Evolutionary conservation across 345 rosid species (phyloP), one percentile per base, ranked within the genome.

Genomic region (Theobroma cacao): DNA sequence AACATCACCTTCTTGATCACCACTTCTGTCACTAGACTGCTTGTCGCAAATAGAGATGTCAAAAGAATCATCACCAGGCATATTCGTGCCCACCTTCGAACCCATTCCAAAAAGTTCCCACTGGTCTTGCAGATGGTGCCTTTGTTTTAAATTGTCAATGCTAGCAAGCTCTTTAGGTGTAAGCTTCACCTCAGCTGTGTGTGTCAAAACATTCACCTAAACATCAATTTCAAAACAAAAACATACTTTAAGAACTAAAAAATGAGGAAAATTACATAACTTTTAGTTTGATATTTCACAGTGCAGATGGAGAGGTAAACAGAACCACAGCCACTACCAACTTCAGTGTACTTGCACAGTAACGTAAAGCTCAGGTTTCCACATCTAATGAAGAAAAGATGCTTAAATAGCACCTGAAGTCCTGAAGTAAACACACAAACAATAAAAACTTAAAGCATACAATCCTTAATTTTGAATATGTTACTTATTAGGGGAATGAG

Each of bases 201-300:
- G 93, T 20, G 86, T 86, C 75, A 91, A 77, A 69, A 91, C 82
- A 82, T 91, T 87, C 59, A 91, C 93, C 95, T 91, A 81, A 74
- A 43, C 62, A 34, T 41, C 31, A 41, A 73, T 76, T 56, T 38
- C 24, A 67, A 67, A 67, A 66, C 50, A 52, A 18, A 38, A 52
- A 74, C 8, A 33, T 0, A 50, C 28, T 47, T 34, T 40, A 56
- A 38, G 26, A 58, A 26, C 77, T 67, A 58, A 7, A 15, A 15
- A 58, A 74, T 26, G 26, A 71, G 2, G 28, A 67, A 62, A 26
- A 65, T 3, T 43, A 70, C 24, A 5, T 20, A 31, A 30, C 31
- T 72, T 52, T 15, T 68, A 24, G 22, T 7, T 30, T 47, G 38
- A 70, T 18, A 70, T 47, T 47, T 17, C 20, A 26, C 5, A 45